A percentile compares a stretch with the other conserved stretches of the same genome.
These are phyloP conservation scores for Chlorophyllum brunneum DNA, from an alignment of 768 basidiomycete species.

Conservation along the genomic window DNA sequence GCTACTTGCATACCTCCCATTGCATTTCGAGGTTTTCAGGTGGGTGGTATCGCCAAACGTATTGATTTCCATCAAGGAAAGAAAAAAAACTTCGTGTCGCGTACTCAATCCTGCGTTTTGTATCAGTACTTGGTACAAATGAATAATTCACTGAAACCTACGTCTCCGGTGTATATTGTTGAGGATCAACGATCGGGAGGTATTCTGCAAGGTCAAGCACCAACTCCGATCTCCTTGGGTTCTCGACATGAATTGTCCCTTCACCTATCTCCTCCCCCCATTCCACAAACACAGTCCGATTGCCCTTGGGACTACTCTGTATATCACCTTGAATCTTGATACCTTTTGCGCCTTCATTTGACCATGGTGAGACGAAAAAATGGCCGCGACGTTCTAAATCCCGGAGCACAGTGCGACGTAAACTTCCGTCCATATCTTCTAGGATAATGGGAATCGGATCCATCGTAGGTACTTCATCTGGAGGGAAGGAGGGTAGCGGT, in stretches of 20 bases:
- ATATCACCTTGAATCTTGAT: background rate
- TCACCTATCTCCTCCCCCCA: conserved; percentile 1
- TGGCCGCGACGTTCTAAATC: background rate
- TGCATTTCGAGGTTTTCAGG: conserved; percentile 8
- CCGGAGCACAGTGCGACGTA: background rate
- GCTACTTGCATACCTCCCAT: conserved; percentile 10
- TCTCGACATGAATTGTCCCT: background rate
- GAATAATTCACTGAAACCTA: background rate
- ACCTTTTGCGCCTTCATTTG: background rate
- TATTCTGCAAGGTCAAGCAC: background rate
- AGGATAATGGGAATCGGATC: conserved; percentile 2
- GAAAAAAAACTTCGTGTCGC: conserved; percentile 3
- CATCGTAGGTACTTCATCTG: background rate
- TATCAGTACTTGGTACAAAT: background rate
- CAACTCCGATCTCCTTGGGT: background rate
- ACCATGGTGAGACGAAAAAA: background rate
- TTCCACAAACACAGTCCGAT: background rate
- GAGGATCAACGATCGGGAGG: conserved; percentile 1
- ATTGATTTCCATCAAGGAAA: background rate
- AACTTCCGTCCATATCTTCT: background rate
- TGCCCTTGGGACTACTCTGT: background rate
- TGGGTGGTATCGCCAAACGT: conserved; percentile 2
- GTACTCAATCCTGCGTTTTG: background rate
- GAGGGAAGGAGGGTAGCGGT: background rate
- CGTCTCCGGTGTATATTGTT: conserved; percentile 1